These are phyloP conservation scores for Wakefieldia striispora DNA, from an alignment of 768 basidiomycete genomes.

Conservation along the genomic window DNA sequence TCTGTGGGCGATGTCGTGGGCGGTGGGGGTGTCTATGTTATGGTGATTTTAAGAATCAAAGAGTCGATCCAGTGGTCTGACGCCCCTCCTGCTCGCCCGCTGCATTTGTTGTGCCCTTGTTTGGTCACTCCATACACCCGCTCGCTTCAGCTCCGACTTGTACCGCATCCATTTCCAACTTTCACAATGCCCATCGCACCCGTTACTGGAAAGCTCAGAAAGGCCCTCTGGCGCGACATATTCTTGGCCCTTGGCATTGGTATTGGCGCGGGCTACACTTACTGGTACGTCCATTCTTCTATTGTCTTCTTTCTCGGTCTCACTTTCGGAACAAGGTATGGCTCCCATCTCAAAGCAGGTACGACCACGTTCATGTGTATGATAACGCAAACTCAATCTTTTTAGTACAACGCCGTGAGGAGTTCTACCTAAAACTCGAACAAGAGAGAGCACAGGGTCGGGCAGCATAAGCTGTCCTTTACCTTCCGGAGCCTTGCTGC, in stretches of 20 bases:
- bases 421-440: slow-evolving; percentile 85
- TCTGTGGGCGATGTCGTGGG: slow-evolving; percentile 11
- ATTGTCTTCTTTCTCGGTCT: slow-evolving; percentile 22
- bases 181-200: slow-evolving; percentile 78
- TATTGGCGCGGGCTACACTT: slow-evolving; percentile 68
- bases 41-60: slow-evolving; percentile 11
- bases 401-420: slow-evolving; percentile 79
- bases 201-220: slow-evolving; percentile 92
- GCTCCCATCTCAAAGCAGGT: slow-evolving; percentile 73
- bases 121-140: slow-evolving; percentile 19
- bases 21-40: slow-evolving; percentile 9
- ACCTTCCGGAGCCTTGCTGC: too few relatives aligned
- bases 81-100: slow-evolving; percentile 18
- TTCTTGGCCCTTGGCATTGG: slow-evolving; percentile 76
- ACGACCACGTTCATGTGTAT: slow-evolving; percentile 31
- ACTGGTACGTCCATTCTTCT: slow-evolving; percentile 61
- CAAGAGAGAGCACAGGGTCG: slow-evolving; percentile 38
- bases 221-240: slow-evolving; percentile 86
- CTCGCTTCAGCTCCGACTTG: slow-evolving; percentile 21
- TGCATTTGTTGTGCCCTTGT: slow-evolving; percentile 33
- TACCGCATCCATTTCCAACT: slow-evolving; percentile 24
- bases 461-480: slow-evolving; percentile 5
- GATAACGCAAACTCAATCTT: slow-evolving; percentile 13
- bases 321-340: slow-evolving; percentile 59
- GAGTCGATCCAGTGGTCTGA: slow-evolving; percentile 18